Base-by-base conservation (phyloP, 148 eudicot genomes). In the Talinum fruticosum region DNA sequence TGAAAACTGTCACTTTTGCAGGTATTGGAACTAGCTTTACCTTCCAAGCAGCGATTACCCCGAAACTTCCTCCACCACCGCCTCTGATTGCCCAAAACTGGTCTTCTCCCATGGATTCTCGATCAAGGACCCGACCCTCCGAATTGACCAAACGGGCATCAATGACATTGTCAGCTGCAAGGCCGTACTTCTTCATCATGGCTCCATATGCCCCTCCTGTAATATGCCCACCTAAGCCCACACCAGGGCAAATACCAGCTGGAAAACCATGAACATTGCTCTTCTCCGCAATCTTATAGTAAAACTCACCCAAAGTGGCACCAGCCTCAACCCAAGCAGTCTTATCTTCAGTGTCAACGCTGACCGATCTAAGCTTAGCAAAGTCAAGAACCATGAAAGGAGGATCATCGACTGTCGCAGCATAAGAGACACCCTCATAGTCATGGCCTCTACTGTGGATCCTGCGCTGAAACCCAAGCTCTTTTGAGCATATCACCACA, bases 181-280 rank as follows among this genome's bases (percentile, higher is more conserved):
- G 86, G 10, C 86, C 86, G n/a, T 75, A 80, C 66, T 83, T 83
- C 69, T 80, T 83, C 15, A 79, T 65, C 80, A 83, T 66, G 23
- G 61, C 53, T 16, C 86, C 86, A 30, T 83, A 80, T 3, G 70
- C 86, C 12, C 86, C 86, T 2, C 86, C 86, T 1, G 83, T 80
- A 44, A 83, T 76, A 77, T 83, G 83, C 19, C 86, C 80, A 29
- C 86, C 83, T 16, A 80, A 45, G 14, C 86, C 86, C 44, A 83
- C 33, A 61, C 78, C 80, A 16, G 83, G 74, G 32, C 34, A 80
- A 41, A 79, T 34, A 23, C 86, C 86, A 35, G 68, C 86, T 0
- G 83, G 86, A 61, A 83, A 83, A 4, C 83, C 86, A 18, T 76
- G 86, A 59, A 73, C 71, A 8, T 66, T 80, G 19, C 83, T 79